A percentile compares a stretch with the other conserved stretches of the same genome.
Evolutionary conservation across 495 filamentous ascomycete genomes (phyloP).

Genomic region (Melanomma pulvis-pyrius): DNA sequence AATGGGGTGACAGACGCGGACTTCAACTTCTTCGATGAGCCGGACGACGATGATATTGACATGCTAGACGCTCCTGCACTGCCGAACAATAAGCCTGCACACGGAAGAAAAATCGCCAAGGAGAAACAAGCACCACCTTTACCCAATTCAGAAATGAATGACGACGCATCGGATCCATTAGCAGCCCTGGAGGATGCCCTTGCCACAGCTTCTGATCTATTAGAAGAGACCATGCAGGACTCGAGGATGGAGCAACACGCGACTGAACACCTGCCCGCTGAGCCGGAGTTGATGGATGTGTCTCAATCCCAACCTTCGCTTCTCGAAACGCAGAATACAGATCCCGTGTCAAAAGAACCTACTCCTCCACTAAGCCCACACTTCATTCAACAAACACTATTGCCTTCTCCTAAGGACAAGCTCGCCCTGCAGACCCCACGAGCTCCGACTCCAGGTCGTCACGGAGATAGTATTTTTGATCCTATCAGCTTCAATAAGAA

Average conservation of each 20-base stretch:
- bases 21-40: constrained; percentile 87
- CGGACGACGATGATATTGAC: constrained; percentile 47
- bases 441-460: constrained; percentile 18
- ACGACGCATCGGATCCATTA: constrained; percentile 25
- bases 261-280: neutral
- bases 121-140: neutral
- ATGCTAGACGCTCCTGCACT: constrained; percentile 12
- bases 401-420: constrained; percentile 39
- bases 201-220: constrained; percentile 3
- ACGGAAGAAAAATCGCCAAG: neutral
- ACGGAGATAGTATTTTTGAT: constrained; percentile 51
- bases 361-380: constrained; percentile 58
- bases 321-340: neutral
- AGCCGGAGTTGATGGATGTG: neutral
- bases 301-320: neutral
- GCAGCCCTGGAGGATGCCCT: constrained; percentile 23
- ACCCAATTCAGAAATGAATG: neutral
- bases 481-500: constrained; percentile 54
- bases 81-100: neutral
- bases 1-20: constrained; percentile 86
- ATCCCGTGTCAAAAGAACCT: neutral
- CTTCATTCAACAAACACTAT: constrained; percentile 54
- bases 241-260: neutral
- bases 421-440: constrained; percentile 11
- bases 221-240: neutral